Base-by-base conservation (phyloP, 2,329 filamentous ascomycete species). In the Cytospora chrysosperma region DNA sequence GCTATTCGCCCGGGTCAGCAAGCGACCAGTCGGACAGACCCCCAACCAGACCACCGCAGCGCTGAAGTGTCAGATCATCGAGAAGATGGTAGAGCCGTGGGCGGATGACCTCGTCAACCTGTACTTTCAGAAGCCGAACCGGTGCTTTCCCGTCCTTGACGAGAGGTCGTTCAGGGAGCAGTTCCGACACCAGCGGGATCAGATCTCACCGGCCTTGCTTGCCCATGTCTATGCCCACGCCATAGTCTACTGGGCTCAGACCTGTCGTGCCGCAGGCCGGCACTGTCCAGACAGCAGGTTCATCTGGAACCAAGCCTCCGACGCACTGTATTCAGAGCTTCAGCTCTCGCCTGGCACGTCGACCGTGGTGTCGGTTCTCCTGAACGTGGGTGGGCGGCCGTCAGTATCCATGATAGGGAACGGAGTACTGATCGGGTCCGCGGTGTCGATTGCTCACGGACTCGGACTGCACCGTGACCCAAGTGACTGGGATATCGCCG, bases 81-180 rank as follows among this genome's bases (percentile, higher is more conserved):
- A 86, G 67, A 85, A 85, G 68, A 79, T 88, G 26, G 73, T 88
- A 0, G 85, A 85, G 28, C 83, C 84, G 2, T 81, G 81, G 61
- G 74, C 76, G 24, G 75, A 78, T 27, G 79, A 84, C 57, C 69
- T 88, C 10, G 74, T 87, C 50, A 77, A 79, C 30, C 65, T 82
- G 79, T 81, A 86, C 69, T 81, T 86, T 62, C 75, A 79, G 34
- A 79, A 82, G 61, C 80, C 84, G 47, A 85, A 88, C 70, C 75
- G 76, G n/a, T 85, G 83, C n/a, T 84, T 88, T 64, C 86, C 86
- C 0, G 75, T 88, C 2, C 77, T 88, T 9, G 84, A 88, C 64
- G 81, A 85, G 51, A 72, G 77, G 3, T 78, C 79, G 0, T 85
- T 88, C 61, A 77, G 80, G 64, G 76, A 77, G 13, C 80, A 81